Base-by-base conservation (phyloP, 2,329 filamentous ascomycete genomes). In the Camillea tinctor region DNA sequence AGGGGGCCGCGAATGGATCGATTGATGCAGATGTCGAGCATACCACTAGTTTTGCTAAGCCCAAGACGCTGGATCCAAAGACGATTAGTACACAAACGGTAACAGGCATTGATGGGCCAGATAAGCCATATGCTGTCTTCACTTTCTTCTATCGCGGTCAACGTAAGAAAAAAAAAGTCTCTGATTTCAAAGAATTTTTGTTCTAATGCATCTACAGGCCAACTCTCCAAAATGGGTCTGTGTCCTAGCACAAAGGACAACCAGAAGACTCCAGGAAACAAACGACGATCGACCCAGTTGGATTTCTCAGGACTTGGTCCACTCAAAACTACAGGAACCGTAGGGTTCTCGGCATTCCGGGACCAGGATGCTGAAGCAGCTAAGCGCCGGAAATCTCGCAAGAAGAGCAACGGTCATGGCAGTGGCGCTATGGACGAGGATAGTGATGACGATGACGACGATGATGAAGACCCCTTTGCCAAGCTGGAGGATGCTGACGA, bases 51-150 rank as follows among this genome's bases (percentile, higher is more conserved):
- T 98, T 98, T 76, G 94, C 94, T 9, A 96, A 97, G 78, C 94
- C 93, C 15, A 98, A 97, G 82, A 90, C 92, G 1, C 82, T 97
- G 56, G 96, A 98, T 77, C 94, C 94, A 0, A 97, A 97, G 78
- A 93, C 92, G 2, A 99, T 99, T 72, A 98, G 93, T 72, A 99
- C 95, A 2, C 95, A 99, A 77, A 99, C 95, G 0, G 95, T 99
- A n/a, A 98, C 95, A 8, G 95, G 94, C 19, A 96, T 98, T 64
- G 95, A 99, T 74, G 92, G 93, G 0, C 93, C 93, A 20, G 94
- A 98, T 64, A 95, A 94, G 76, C 95, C 96, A 3, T 99, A 97
- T 77, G 95, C 95, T 3, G 89, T 91, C 8, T 99, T 99, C 75
- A 98, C 96, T 24, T 99, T 99, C 75, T 92, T 98, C 78, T 99